Base-by-base conservation (phyloP, 495 filamentous ascomycete genomes). In the Aspergillus bridgeri region DNA sequence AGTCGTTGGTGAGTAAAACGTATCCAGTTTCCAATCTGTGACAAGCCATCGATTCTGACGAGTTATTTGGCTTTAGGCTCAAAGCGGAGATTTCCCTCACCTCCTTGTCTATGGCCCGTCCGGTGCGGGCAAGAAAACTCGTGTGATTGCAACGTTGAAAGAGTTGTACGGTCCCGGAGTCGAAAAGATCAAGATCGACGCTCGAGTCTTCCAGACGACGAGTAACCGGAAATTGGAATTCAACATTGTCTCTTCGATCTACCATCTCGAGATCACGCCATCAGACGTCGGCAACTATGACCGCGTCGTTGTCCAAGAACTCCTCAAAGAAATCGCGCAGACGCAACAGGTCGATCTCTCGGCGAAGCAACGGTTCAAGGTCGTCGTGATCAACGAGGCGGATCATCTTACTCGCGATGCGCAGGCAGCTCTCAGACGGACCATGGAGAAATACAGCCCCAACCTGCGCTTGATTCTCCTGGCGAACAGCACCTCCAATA, bases 361-460 rank as follows among this genome's bases (percentile, higher is more conserved):
- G 6, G 94, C 95, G 24, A 89, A 85, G 67, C 94, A 98, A 69
- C 82, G 85, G 46, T 98, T 98, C 79, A 98, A 98, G 76, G 91
- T 98, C 13, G 95, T 98, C 2, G 92, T 98, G 38, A 96, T 98
- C 79, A 98, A 98, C 66, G 94, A 98, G 76, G 94, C 94, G n/a
- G 95, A 98, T 64, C 89, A 96, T 64, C 77, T 98, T 48, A 95
- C 88, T 0, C 76, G 94, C 44, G 94, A 98, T 82, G 94, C 94
- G 6, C 94, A 98, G 74, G 95, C 95, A 1, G 94, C 94, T 51
- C 78, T 98, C 68, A 83, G 94, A 68, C 81, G 94, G 55, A 98
- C 94, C 0, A 98, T 98, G 94, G 94, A 98, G 77, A 98, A 98
- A 78, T 98, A 98, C 75, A 91, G 87, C 60, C 93, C 94, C 20